Evolutionary conservation across 2,329 filamentous ascomycete genomes (phyloP).

Genomic region (Aspergillus viridinutans): DNA sequence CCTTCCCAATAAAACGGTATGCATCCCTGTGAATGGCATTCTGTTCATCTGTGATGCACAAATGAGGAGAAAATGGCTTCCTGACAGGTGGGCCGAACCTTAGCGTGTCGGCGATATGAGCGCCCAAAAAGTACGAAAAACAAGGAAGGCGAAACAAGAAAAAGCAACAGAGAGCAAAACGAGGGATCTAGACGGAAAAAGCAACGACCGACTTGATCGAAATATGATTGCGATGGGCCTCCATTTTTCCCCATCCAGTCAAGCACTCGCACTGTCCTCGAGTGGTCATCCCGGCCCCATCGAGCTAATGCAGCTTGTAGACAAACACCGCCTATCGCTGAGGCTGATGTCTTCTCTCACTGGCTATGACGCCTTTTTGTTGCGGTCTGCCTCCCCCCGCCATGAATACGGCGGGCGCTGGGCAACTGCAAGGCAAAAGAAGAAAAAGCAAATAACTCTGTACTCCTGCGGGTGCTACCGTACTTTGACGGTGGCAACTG

Average conservation of each 20-base stretch:
- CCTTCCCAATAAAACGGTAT: no score
- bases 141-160: neutral
- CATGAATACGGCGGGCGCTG: neutral
- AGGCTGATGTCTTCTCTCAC: neutral
- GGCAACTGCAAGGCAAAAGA: neutral
- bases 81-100: neutral
- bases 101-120: neutral
- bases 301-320: neutral
- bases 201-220: neutral
- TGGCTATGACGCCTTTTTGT: neutral
- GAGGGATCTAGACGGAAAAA: neutral
- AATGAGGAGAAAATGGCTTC: neutral
- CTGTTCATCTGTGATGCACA: neutral
- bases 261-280: neutral
- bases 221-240: neutral
- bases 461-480: neutral
- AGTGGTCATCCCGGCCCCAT: neutral
- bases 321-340: slow-evolving; percentile 2
- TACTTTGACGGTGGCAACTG: neutral
- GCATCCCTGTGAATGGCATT: neutral
- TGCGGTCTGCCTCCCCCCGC: neutral
- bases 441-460: neutral
- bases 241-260: neutral
- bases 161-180: neutral
- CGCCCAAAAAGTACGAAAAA: neutral